Conservation (phyloP, 1,284 basidiomycete species). For the Fomitopsis betulina region DNA sequence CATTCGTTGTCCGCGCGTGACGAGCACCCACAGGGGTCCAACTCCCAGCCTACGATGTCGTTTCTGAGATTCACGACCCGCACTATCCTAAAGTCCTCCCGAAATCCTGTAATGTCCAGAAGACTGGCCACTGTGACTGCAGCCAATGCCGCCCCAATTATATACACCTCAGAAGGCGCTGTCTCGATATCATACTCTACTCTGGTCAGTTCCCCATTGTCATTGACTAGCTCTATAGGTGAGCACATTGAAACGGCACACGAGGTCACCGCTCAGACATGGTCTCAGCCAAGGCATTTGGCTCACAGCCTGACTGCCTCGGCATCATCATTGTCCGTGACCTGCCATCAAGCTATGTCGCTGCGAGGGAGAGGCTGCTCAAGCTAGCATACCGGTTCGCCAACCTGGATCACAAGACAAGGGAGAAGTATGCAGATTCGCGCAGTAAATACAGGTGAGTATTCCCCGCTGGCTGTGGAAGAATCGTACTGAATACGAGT, state of each 20-base stretch:
- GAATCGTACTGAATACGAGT: neutral
- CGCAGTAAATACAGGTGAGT: constrained; percentile 66
- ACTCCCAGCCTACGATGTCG: neutral
- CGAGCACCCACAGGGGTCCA: too few species aligned
- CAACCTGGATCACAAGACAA: constrained; percentile 52
- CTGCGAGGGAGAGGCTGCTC: constrained; percentile 66
- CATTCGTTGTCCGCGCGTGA: too few species aligned
- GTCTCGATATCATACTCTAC: constrained; percentile 69
- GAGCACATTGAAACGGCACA: constrained; percentile 12
- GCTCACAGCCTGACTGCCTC: constrained; percentile 67
- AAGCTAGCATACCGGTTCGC: constrained; percentile 74
- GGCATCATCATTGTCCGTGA: constrained; percentile 82
- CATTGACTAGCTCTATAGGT: constrained; percentile 63
- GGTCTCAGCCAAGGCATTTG: constrained; percentile 68
- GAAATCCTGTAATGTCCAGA: neutral
- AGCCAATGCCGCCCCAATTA: neutral
- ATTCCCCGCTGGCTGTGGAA: neutral
- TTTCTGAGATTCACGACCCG: neutral
- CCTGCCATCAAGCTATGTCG: constrained; percentile 62
- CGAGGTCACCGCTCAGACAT: neutral
- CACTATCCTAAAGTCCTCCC: too few species aligned
- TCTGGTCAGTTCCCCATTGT: constrained; percentile 54
- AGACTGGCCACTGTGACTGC: constrained; percentile 3
- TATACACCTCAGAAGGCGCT: constrained; percentile 46
- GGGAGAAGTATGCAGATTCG: constrained; percentile 70